phyloP scores from a whole-genome alignment of 108 stramenopile genomes.

The Stephanodiscus minutulus region DNA sequence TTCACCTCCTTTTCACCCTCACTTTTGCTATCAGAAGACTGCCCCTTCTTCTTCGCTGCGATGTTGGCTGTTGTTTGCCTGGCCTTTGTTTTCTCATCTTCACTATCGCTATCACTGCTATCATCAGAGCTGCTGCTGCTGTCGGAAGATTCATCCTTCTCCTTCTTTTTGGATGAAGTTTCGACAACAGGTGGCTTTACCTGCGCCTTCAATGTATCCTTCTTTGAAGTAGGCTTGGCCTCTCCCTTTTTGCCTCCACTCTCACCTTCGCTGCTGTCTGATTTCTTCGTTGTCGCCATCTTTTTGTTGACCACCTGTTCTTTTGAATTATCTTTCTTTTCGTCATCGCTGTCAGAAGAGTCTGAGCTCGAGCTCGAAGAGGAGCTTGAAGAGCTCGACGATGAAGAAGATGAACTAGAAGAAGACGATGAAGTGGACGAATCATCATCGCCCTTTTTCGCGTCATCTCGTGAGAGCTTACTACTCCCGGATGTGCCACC shows the following conservation, averaged over 20 bases:
- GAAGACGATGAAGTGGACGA: constrained; percentile 34
- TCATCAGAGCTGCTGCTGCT: constrained; percentile 20
- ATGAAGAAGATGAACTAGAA: constrained; percentile 32
- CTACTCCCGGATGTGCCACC: neutral
- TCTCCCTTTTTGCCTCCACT: constrained; percentile 19
- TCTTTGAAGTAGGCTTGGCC: constrained; percentile 7
- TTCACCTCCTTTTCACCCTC: constrained; percentile 4
- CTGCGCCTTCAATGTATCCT: neutral
- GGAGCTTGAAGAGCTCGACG: constrained; percentile 16
- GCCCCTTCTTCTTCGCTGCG: neutral
- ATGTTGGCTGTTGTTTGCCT: neutral
- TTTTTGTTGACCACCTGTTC: neutral
- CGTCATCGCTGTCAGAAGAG: constrained; percentile 26
- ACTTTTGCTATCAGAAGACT: constrained; percentile 15
- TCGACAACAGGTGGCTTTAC: constrained; percentile 5
- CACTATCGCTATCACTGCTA: constrained; percentile 18
- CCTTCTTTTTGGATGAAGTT: neutral
- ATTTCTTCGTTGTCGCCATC: neutral
- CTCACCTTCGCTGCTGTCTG: constrained; percentile 25
- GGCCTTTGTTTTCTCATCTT: constrained; percentile 15
- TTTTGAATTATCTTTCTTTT: constrained; percentile 21
- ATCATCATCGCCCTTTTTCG: constrained; percentile 18
- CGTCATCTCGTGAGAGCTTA: constrained; percentile 3
- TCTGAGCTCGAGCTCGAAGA: constrained; percentile 31
- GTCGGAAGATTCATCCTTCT: constrained; percentile 10